Evolutionary conservation across 257 asterid genomes (phyloP), one percentile per base, ranked within the genome.

Genomic region (Penstemon newberryi): DNA sequence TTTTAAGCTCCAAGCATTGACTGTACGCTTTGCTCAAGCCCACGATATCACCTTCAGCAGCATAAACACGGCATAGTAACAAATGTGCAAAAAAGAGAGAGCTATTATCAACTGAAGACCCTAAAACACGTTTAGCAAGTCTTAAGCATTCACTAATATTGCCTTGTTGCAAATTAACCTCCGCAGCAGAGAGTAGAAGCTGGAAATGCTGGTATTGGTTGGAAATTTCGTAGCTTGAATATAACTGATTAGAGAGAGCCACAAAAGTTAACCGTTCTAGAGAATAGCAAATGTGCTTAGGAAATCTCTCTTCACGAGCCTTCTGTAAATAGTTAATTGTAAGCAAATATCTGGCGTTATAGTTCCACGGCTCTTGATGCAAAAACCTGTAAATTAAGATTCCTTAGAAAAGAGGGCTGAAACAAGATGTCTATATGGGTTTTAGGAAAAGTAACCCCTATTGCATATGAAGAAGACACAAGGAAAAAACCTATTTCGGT

Each of bases 291-390:
- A 71, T 72, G 74, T 88, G 82, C 67, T 8, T 85, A 45, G 92
- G 96, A 80, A 81, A 90, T 71, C 81, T 85, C 81, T 85, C 92
- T 69, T 75, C 79, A 19, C 96, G 92, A 18, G 89, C 93, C 85
- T 79, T 85, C 79, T 90, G 96, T 12, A 85, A 78, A 78, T 78
- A 90, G 78, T 82, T 84, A 52, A 89, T 73, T 5, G 91, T 76
- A 64, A 93, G 96, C 79, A 90, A 79, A 78, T 90, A 90, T 82
- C 90, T 80, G 3, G 86, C 85, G 70, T 73, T 84, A 69, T 77
- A 77, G 73, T 88, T 89, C 99, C 99, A 90, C 7, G 97, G 99
- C 76, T 93, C 95, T 75, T 81, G 96, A 82, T 85, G 99, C 83
- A 93, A 78, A 75, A 66, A 70, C 83, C 98, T 92, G 87, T 71